phyloP scores from a whole-genome alignment of 116 monocot species.

The Dioscorea cayenensis region DNA sequence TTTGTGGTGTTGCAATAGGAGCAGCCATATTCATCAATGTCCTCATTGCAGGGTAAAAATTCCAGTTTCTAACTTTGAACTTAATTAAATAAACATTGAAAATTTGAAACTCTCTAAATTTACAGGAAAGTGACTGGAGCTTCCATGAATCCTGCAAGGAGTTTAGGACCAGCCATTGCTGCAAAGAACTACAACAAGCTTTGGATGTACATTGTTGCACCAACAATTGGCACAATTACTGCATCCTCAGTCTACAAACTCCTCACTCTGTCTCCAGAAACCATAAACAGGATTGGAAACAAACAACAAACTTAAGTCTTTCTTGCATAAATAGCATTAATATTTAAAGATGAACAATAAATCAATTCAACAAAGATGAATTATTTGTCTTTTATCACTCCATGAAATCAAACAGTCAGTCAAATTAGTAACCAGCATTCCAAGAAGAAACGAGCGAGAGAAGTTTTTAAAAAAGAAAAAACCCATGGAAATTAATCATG shows the following conservation, averaged over 20 bases:
- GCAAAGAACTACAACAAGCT: background rate
- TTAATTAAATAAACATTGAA: background rate
- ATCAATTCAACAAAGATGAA: no score
- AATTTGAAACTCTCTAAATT: background rate
- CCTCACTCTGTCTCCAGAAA: background rate
- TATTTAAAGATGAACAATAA: no score
- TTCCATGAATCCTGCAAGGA: conserved; percentile 10
- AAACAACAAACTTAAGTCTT: background rate
- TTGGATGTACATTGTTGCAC: conserved; percentile 2
- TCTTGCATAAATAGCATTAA: no score
- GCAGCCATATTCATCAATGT: background rate
- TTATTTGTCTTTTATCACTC: no score
- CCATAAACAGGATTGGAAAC: background rate
- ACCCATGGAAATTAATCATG: no score
- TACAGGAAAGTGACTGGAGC: conserved; percentile 1
- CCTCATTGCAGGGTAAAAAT: background rate
- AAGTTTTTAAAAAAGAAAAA: no score
- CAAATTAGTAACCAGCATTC: no score
- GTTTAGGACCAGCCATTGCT: conserved; percentile 1
- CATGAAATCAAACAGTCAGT: no score
- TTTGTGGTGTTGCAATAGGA: background rate
- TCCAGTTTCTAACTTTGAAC: background rate
- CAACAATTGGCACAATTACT: background rate
- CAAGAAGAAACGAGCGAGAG: no score
- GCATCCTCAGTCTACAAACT: background rate